Base-by-base conservation (phyloP, 2,329 filamentous ascomycete species). In the Nigrospora sphaerica region DNA sequence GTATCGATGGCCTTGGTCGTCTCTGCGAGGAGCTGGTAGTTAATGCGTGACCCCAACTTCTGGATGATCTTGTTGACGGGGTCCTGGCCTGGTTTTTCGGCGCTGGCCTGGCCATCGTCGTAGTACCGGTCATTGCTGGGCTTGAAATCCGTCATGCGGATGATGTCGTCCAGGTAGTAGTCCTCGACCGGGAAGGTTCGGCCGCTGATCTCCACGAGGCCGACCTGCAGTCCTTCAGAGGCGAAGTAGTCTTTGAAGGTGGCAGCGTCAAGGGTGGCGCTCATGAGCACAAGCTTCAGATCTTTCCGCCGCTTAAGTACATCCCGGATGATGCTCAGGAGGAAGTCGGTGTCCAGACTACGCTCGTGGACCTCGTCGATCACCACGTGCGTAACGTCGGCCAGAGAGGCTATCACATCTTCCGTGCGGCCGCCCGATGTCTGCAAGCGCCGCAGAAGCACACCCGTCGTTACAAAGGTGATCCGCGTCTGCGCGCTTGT, bases 311-410 rank as follows among this genome's bases (percentile, higher is more conserved):
- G 74, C 48, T 77, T 78, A 53, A 96, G 67, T 7, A 95, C 88
- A 61, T 95, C 87, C 46, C 89, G 81, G 32, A 98, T 72, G 43
- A 98, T 77, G 38, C 91, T 90, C 44, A 98, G 75, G 11, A 97
- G 72, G 60, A 98, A 96, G 62, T 98, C 92, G 0, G 91, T 96
- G 60, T 97, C 93, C 11, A 98, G 72, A 66, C 88, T 95, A 46
- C 92, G 82, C 65, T 98, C 92, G 68, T 98, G 92, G 3, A 97
- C 92, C 66, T 98, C 92, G 62, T 98, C 92, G 39, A 97, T 90
- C 16, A 97, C 86, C 9, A 98, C 81, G 62, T 98, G 93, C 55
- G 88, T 96, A 51, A 98, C 85, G 64, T 96, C 88, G 6, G 88
- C 86, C 40, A 98, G 68, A 35, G 90, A 88, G 17, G 85, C 79